A percentile compares a stretch with the other conserved stretches of the same genome.
Evolutionary conservation across 768 basidiomycete species (phyloP).

Genomic region (Mycena olivaceomarginata): DNA sequence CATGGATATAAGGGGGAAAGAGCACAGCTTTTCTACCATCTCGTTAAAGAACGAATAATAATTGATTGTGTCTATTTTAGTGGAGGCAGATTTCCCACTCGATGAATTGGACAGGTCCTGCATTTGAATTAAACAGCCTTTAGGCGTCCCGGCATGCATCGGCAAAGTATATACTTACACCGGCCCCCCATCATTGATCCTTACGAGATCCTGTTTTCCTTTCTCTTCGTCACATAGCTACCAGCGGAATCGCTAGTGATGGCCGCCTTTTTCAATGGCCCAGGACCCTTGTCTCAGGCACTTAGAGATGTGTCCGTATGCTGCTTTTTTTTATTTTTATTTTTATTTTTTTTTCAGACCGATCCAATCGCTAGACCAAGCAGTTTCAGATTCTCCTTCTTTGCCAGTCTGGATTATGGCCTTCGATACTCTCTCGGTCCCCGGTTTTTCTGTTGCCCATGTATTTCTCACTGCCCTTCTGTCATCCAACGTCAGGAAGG

Average conservation of each 20-base stretch:
- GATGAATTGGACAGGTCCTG: neutral
- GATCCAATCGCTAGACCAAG: neutral
- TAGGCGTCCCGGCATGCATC: too few relatives aligned
- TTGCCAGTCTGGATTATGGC: constrained; percentile 14
- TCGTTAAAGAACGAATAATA: too few relatives aligned
- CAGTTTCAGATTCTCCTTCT: neutral
- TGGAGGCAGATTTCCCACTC: too few relatives aligned
- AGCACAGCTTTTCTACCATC: too few relatives aligned
- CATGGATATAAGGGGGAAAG: too few relatives aligned
- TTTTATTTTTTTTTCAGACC: too few relatives aligned
- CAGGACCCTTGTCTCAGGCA: neutral
- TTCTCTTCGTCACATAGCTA: neutral
- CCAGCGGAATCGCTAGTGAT: constrained; percentile 3
- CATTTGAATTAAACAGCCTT: constrained; percentile 11
- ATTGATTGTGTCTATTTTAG: constrained; percentile 22
- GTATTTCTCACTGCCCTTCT: constrained; percentile 25
- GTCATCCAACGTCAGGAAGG: constrained; percentile 25
- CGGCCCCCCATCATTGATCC: neutral
- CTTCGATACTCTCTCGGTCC: constrained; percentile 23
- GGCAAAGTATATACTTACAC: neutral
- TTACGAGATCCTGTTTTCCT: neutral
- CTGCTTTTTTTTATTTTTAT: too few relatives aligned
- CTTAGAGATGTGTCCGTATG: neutral
- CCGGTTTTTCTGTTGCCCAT: constrained; percentile 27
- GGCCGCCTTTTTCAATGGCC: neutral